phyloP scores from a whole-genome alignment of 2,329 filamentous ascomycete genomes.

The Xylaria sp. region DNA sequence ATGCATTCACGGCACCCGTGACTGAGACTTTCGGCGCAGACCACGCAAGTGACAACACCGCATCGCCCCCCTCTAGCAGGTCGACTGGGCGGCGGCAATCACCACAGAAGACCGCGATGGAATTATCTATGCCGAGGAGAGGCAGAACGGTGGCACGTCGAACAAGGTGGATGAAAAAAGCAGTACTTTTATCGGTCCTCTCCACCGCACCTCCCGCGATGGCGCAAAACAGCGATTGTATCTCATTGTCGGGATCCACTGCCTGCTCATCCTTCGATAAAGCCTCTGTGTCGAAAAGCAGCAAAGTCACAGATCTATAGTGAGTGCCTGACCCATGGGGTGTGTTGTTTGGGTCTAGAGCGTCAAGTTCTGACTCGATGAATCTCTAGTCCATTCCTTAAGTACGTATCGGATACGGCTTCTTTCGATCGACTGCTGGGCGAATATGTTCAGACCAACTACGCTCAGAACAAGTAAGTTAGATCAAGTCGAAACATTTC shows the following conservation, averaged over 20 bases:
- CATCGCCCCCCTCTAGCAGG: constrained; percentile 3
- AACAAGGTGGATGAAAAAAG: constrained; percentile 19
- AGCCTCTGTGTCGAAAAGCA: constrained; percentile 42
- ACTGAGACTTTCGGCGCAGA: constrained; percentile 18
- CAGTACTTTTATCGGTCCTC: constrained; percentile 27
- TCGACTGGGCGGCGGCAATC: constrained; percentile 6
- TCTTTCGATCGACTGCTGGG: constrained; percentile 78
- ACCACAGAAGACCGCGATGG: constrained; percentile 21
- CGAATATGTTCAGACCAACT: constrained; percentile 73
- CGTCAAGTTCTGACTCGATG: constrained; percentile 11
- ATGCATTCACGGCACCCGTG: constrained; percentile 30
- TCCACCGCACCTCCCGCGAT: constrained; percentile 27
- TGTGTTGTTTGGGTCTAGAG: background rate
- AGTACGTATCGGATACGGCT: constrained; percentile 72
- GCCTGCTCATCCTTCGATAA: constrained; percentile 42
- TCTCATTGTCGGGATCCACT: constrained; percentile 41
- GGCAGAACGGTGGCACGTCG: constrained; percentile 13
- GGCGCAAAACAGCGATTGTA: constrained; percentile 35
- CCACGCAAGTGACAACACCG: constrained; percentile 8
- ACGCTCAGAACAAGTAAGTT: constrained; percentile 76
- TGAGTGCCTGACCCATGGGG: constrained; percentile 26
- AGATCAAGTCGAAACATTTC: background rate
- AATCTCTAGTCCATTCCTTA: constrained; percentile 74
- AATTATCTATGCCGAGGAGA: constrained; percentile 6
- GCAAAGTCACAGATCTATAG: constrained; percentile 33